Evolutionary conservation across 2,329 filamentous ascomycete species (phyloP), one percentile per base, ranked within the genome.

Genomic region (Coleophoma cylindrospora): DNA sequence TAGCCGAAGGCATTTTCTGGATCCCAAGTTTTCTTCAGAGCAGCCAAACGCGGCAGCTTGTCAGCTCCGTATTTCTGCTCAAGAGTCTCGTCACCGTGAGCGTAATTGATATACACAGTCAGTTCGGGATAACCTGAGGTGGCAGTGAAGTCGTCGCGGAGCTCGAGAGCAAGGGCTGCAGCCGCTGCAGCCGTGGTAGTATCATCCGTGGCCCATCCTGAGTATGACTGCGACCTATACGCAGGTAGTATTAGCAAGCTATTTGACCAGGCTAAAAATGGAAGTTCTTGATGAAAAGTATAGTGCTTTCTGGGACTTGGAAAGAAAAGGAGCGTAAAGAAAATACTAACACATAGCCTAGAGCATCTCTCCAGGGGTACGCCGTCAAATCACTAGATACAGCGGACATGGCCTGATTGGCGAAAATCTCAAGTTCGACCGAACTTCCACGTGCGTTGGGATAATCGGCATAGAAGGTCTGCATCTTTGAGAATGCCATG

Each of bases 1-100:
- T 19, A 19, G 19, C 19, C 19, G 19, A 19, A 19, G 19, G 3
- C 19, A 19, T 19, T 19, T 2, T 19, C 19, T 19, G 19, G 19
- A 19, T 19, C 19, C 19, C 19, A 19, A 22, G 17, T 43, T 14
- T n/a, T 15, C 48, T 53, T 53, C 19, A 50, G 22, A 14, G n/a
- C 15, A 14, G 4, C 15, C 4, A 53, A 38, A 22, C 34, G 37
- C 13, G 36, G 22, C 19, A 53, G 38, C 13, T 53, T 53, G 11
- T 19, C n/a, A 13, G 37, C 19, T 2, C 19, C 19, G 32, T 50
- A 53, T 48, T 40, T 47, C 12, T 19, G 48, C 14, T 19, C 37
- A 19, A 34, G 13, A 14, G 45, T 46, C 40, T 53, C 51, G 43
- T 53, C 48, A 7, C 51, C 51, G 47, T 50, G 32, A n/a, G 48